phyloP scores from a whole-genome alignment of 164 flowering plant species.

The Stephania japonica region DNA sequence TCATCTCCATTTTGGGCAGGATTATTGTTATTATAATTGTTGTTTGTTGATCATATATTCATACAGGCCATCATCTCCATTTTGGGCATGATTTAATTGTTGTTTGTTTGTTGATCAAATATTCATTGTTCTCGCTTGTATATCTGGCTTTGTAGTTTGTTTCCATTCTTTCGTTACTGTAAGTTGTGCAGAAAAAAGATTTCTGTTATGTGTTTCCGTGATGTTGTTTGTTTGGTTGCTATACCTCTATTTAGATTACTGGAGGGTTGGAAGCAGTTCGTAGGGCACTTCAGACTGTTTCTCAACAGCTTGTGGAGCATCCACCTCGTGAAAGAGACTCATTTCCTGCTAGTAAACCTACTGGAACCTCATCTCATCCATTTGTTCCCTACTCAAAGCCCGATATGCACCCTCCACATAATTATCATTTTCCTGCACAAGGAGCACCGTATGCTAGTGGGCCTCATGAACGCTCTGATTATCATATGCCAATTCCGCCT shows the following conservation, averaged over 20 bases:
- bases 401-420: constrained; percentile 28
- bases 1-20: no score
- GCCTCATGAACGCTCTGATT: constrained; percentile 42
- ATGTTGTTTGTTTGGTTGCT: constrained; percentile 1
- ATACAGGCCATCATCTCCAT: background rate
- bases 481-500: constrained; percentile 27
- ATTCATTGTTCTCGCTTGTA: background rate
- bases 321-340: constrained; percentile 49
- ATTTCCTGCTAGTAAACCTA: constrained; percentile 24
- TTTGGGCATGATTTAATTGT: background rate
- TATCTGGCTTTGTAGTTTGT: background rate
- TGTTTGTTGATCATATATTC: background rate
- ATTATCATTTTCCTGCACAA: constrained; percentile 35
- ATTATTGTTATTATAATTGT: no score
- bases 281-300: constrained; percentile 68
- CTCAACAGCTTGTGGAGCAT: constrained; percentile 64
- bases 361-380: constrained; percentile 41
- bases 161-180: background rate
- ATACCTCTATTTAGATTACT: constrained; percentile 46
- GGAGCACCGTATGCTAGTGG: constrained; percentile 40
- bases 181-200: background rate
- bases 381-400: constrained; percentile 31
- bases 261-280: constrained; percentile 59
- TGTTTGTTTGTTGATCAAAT: background rate
- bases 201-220: background rate